Base-by-base conservation (phyloP, 1,284 basidiomycete genomes). In the Fomes fomentarius region DNA sequence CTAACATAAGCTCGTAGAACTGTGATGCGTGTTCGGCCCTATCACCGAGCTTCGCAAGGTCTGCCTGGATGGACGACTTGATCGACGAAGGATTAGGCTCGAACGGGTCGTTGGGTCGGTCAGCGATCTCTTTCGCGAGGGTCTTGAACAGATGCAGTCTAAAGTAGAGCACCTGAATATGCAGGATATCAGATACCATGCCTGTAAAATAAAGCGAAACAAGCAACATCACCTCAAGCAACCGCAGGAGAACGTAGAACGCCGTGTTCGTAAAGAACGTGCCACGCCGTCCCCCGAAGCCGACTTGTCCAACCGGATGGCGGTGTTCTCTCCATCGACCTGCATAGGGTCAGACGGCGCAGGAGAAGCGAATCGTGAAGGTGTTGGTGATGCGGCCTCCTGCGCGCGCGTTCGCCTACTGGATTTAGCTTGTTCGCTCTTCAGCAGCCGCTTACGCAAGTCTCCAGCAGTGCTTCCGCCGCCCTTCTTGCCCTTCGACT, bases 181-280 rank as follows among this genome's bases (percentile, higher is more conserved):
- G n/a, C n/a, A n/a, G n/a, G n/a, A n/a, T n/a, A n/a, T n/a, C n/a
- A n/a, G n/a, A n/a, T n/a, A n/a, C n/a, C n/a, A n/a, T n/a, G n/a
- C n/a, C n/a, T n/a, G n/a, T n/a, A n/a, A n/a, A n/a, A n/a, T n/a
- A n/a, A n/a, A n/a, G n/a, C n/a, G n/a, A n/a, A n/a, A n/a, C n/a
- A n/a, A n/a, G n/a, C n/a, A n/a, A n/a, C n/a, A n/a, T n/a, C 55
- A 94, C 94, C 82, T 96, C 89, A 24, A 97, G 72, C 41, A 96
- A 76, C 34, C 96, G 84, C 65, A 97, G 73, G 40, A 97, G 76
- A 12, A 87, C 83, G 75, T 97, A 99, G 68, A 94, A 93, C 37
- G 86, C 81, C 31, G 92, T 93, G 73, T 96, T 98, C 60, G 89
- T 87, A 74, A 94, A 98, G 74, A 98, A 94, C 14, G 82, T 80